Conservation (phyloP, 2,329 filamentous ascomycete species). For the Pseudogymnoascus sp. region DNA sequence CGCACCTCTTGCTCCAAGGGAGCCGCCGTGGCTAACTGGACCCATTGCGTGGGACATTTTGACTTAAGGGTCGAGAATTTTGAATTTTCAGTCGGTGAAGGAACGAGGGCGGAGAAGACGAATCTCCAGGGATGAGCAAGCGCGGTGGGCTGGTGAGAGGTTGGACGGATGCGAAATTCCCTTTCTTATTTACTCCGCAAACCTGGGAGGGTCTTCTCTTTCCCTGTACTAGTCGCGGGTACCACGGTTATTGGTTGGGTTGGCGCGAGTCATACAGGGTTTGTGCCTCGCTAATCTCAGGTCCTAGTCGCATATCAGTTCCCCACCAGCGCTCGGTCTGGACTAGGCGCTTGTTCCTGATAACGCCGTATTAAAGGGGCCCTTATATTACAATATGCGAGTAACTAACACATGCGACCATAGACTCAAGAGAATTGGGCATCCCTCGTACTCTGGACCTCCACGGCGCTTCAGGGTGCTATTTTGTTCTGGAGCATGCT, state of each 20-base stretch:
- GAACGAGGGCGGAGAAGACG: background rate
- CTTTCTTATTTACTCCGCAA: background rate
- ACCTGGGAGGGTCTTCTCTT: background rate
- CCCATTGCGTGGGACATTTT: background rate
- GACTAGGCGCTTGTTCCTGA: background rate
- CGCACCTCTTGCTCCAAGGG: background rate
- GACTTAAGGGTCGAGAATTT: background rate
- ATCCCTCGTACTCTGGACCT: too few species aligned
- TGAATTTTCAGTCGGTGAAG: background rate
- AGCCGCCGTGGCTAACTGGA: background rate
- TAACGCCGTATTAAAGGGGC: too few species aligned
- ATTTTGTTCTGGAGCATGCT: too few species aligned
- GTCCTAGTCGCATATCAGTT: background rate
- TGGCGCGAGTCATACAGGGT: background rate
- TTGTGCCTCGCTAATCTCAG: background rate
- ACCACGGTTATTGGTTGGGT: background rate
- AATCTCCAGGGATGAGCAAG: background rate
- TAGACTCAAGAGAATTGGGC: too few species aligned
- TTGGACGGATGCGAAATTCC: background rate
- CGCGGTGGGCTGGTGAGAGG: background rate
- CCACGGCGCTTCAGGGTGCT: too few species aligned
- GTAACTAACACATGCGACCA: too few species aligned
- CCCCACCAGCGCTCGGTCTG: background rate
- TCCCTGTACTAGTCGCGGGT: background rate
- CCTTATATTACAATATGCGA: background rate